Evolutionary conservation across 441 rosid species (phyloP), one percentile per base, ranked within the genome.

Genomic region (Melastoma candidum): DNA sequence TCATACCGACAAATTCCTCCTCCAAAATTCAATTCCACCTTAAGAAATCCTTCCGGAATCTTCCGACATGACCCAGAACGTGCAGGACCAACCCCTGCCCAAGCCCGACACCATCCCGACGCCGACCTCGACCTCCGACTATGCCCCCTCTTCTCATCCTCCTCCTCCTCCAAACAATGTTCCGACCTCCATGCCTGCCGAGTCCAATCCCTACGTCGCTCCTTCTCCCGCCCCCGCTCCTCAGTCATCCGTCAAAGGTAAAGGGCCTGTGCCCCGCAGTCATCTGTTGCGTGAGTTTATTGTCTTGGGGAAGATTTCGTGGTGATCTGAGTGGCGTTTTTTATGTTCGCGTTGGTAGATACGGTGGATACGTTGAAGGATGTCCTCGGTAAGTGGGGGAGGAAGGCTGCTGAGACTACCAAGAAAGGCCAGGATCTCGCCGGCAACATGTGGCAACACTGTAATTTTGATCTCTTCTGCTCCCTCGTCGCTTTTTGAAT

Each of bases 401-500:
- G 79, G 69, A 85, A 78, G 82, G 96, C 85, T 0, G 77, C 84
- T 0, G 96, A 87, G 10, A 85, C 87, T 3, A 71, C 93, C 12
- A 90, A 87, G 79, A 87, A 76, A 68, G 88, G 88, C 0, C 85
- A 74, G 72, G 98, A 85, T 73, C 89, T 87, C 63, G 85, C 96
- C 57, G 95, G 93, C 52, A 83, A 87, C 63, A 68, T 85, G 74
- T 87, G 96, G 95, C 96, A 83, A 51, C 95, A 87, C 80, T 58
- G 95, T 90, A 67, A 70, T 17, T 17, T 17, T 17, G 22, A 17
- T 17, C 22, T 17, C 22, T 17, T 17, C 22, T 17, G 22, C 22
- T 17, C 22, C 22, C 22, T 17, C 22, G 22, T 17, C 22, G 22
- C 22, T 17, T 17, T 17, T 17, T 17, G 22, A 17, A 17, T 17